A percentile compares a stretch with the other conserved stretches of the same genome.
Evolutionary conservation across 2,329 filamentous ascomycete genomes (phyloP).

Genomic region (Penicillium corylophilum): DNA sequence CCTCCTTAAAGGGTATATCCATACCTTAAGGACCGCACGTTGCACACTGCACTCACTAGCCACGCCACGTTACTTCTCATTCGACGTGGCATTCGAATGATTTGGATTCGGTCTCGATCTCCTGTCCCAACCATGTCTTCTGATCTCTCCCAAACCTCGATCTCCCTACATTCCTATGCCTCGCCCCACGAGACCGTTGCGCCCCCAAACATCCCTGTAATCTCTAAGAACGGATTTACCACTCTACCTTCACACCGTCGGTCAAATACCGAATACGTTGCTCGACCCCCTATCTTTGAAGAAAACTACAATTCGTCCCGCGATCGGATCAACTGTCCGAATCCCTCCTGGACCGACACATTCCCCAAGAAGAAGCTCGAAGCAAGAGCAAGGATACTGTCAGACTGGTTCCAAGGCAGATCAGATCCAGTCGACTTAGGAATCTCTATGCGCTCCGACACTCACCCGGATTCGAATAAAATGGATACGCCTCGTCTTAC

Average conservation of each 20-base stretch:
- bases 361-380: conserved; percentile 32
- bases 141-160: conserved; percentile 12
- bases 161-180: conserved; percentile 27
- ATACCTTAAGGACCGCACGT: conserved; percentile 1
- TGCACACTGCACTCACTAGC: conserved; percentile 14
- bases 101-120: conserved; percentile 13
- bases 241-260: conserved; percentile 31
- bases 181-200: conserved; percentile 21
- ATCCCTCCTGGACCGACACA: conserved; percentile 25
- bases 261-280: conserved; percentile 35
- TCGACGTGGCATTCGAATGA: conserved; percentile 35
- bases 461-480: conserved; percentile 9
- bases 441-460: conserved; percentile 29
- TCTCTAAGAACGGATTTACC: conserved; percentile 14
- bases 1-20: conserved; percentile 2
- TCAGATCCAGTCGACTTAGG: conserved; percentile 51
- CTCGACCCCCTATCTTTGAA: conserved; percentile 28
- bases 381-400: conserved; percentile 38
- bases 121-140: conserved; percentile 15
- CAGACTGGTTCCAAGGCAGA: conserved; percentile 55
- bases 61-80: conserved; percentile 18
- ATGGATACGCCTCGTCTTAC: conserved; percentile 13
- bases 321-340: conserved; percentile 9
- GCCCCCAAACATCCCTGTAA: conserved; percentile 15
- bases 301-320: conserved; percentile 25